Conservation (phyloP, 2,329 filamentous ascomycete genomes). For the Myriosclerotinia curreyana region DNA sequence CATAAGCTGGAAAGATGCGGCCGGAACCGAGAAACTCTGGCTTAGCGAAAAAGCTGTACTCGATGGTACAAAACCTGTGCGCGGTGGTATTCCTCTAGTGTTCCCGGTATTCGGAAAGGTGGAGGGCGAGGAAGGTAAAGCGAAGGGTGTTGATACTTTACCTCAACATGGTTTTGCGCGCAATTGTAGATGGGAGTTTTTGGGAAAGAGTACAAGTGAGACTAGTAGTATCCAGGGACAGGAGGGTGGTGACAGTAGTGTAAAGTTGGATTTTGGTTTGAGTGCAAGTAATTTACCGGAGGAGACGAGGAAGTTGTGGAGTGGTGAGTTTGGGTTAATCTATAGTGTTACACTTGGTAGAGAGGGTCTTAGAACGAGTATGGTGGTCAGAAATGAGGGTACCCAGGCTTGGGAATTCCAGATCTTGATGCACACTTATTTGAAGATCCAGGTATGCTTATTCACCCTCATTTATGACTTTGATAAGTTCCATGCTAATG, state of each 20-base stretch:
- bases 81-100: constrained; percentile 87
- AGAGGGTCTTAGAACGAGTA: constrained; percentile 71
- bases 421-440: constrained; percentile 86
- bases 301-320: constrained; percentile 71
- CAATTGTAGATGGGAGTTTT: constrained; percentile 85
- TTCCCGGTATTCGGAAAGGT: constrained; percentile 93
- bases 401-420: constrained; percentile 82
- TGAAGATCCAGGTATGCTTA: constrained; percentile 67
- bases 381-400: constrained; percentile 88
- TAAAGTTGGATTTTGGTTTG: constrained; percentile 96
- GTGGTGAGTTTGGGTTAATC: constrained; percentile 81
- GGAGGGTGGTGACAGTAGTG: constrained; percentile 56
- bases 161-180: constrained; percentile 95
- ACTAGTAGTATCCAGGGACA: constrained; percentile 28
- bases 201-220: constrained; percentile 76
- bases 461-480: neutral
- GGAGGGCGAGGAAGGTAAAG: constrained; percentile 72
- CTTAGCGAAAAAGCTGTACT: constrained; percentile 75
- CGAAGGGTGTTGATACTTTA: constrained; percentile 58
- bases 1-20: constrained; percentile 83
- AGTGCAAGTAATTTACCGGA: constrained; percentile 68
- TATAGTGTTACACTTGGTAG: constrained; percentile 86
- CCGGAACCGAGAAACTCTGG: constrained; percentile 80
- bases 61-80: constrained; percentile 84
- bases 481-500: constrained; percentile 22